Evolutionary conservation across 257 asterid species (phyloP).

Genomic region (Eucommia ulmoides): DNA sequence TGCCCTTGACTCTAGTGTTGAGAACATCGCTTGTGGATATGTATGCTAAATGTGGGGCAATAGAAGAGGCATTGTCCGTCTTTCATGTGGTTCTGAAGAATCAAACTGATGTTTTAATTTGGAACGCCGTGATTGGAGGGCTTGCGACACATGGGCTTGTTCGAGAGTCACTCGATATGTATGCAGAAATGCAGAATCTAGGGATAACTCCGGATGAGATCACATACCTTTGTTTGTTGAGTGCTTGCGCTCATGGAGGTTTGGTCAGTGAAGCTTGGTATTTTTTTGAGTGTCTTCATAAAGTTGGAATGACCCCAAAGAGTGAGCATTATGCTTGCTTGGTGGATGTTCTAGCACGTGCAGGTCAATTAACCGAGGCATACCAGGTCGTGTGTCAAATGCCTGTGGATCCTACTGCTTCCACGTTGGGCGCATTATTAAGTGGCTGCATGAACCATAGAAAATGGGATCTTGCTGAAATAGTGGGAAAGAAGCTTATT

Average conservation of each 20-base stretch:
- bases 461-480: constrained; percentile 44
- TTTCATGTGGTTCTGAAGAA: constrained; percentile 28
- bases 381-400: constrained; percentile 26
- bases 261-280: constrained; percentile 49
- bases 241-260: constrained; percentile 76
- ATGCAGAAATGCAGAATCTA: constrained; percentile 25
- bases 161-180: constrained; percentile 27
- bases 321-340: constrained; percentile 67
- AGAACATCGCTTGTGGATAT: constrained; percentile 62
- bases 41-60: constrained; percentile 76
- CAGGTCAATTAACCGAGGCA: constrained; percentile 47
- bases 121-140: constrained; percentile 80
- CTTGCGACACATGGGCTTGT: constrained; percentile 64
- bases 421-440: constrained; percentile 58
- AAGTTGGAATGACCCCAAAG: constrained; percentile 40
- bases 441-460: constrained; percentile 61
- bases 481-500: constrained; percentile 49
- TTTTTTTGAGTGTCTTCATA: constrained; percentile 29
- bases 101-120: constrained; percentile 41
- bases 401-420: constrained; percentile 47
- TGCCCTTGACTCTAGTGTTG: constrained; percentile 39
- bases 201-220: constrained; percentile 51
- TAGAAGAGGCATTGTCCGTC: constrained; percentile 41
- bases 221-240: constrained; percentile 54
- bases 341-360: constrained; percentile 73